Evolutionary conservation across 2,329 filamentous ascomycete genomes (phyloP).

Genomic region (Sporothrix protearum): DNA sequence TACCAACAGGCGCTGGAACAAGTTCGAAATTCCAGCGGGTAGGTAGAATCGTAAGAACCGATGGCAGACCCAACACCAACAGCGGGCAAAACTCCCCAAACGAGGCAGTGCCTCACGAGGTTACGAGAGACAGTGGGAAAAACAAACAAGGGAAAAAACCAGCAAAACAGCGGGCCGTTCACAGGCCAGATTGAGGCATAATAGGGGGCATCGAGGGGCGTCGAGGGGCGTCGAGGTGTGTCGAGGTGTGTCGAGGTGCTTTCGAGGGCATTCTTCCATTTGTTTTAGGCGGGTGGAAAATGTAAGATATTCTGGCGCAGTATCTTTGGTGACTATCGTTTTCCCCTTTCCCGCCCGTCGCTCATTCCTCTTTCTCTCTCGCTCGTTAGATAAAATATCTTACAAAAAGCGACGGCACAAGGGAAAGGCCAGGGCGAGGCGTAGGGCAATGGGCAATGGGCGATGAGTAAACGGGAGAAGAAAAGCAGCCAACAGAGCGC

Average conservation of each 20-base stretch:
- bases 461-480: neutral
- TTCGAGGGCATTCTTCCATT: neutral
- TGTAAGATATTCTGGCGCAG: neutral
- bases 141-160: neutral
- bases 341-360: neutral
- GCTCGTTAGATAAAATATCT: too few species aligned
- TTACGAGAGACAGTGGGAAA: neutral
- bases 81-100: neutral
- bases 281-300: neutral
- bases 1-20: neutral
- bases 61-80: neutral
- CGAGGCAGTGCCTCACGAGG: neutral
- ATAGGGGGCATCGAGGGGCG: neutral
- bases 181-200: neutral
- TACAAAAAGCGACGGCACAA: neutral
- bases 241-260: neutral
- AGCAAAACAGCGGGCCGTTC: constrained; percentile 5
- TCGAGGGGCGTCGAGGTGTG: too few species aligned
- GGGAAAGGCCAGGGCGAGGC: neutral
- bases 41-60: neutral
- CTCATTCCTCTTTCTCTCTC: neutral
- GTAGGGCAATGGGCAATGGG: neutral
- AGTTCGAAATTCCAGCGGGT: neutral
- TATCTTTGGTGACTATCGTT: neutral
- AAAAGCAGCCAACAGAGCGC: neutral